phyloP scores from a whole-genome alignment of 2,329 filamentous ascomycete genomes.

The Capronia americana region DNA sequence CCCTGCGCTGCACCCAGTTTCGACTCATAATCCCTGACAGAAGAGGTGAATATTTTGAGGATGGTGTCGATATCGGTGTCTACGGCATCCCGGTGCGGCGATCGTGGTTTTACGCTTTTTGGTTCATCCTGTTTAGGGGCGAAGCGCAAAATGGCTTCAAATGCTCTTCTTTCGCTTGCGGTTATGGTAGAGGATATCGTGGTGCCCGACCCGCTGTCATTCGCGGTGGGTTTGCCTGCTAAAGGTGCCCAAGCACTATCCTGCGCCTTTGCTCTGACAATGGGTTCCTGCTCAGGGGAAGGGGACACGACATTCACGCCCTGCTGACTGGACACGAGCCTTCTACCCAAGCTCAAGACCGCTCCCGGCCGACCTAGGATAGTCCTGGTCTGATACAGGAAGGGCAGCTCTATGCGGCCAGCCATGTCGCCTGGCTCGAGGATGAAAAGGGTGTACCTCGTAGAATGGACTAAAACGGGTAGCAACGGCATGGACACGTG shows the following conservation, averaged over 20 bases:
- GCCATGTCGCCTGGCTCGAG: constrained; percentile 20
- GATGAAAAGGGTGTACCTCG: not conserved
- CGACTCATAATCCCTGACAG: constrained; percentile 14
- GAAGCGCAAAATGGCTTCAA: constrained; percentile 34
- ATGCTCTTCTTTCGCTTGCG: constrained; percentile 32
- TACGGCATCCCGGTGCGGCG: constrained; percentile 12
- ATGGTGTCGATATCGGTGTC: constrained; percentile 31
- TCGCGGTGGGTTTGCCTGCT: not conserved
- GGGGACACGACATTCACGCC: not conserved
- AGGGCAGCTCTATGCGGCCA: constrained; percentile 27
- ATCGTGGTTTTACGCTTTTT: constrained; percentile 5
- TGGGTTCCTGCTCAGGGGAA: not conserved
- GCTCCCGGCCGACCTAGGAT: constrained; percentile 20
- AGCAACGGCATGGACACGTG: not conserved
- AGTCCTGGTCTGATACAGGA: constrained; percentile 38
- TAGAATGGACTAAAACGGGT: not conserved
- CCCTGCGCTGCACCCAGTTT: not conserved
- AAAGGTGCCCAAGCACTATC: not conserved
- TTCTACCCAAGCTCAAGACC: not conserved
- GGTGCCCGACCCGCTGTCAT: not conserved
- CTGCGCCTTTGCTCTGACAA: not conserved
- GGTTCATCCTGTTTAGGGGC: constrained; percentile 23
- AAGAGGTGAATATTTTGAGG: constrained; percentile 27
- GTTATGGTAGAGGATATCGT: constrained; percentile 34
- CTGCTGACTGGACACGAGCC: not conserved